phyloP scores from a whole-genome alignment of 345 rosid species.

The Citrus medica region DNA sequence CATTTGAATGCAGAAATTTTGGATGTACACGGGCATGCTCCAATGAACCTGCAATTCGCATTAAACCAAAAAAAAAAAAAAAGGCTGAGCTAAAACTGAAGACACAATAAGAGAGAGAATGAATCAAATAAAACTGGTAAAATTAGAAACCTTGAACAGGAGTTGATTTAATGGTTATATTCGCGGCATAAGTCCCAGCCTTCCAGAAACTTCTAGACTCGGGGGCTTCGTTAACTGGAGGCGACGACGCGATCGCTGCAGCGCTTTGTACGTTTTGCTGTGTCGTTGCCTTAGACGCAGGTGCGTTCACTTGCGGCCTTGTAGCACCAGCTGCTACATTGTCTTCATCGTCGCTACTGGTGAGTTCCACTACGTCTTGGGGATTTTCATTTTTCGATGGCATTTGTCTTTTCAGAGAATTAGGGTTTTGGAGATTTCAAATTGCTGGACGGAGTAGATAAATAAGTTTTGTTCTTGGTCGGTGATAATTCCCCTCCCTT shows the following conservation, averaged over 20 bases:
- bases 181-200: conserved; percentile 51
- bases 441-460: not conserved
- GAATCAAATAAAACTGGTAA: not conserved
- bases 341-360: conserved; percentile 54
- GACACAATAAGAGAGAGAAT: not conserved
- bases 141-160: conserved; percentile 20
- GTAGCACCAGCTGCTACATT: not conserved
- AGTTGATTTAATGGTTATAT: conserved; percentile 15
- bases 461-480: too few relatives aligned
- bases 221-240: conserved; percentile 24
- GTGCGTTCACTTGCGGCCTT: not conserved
- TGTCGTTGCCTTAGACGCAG: not conserved
- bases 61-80: not conserved
- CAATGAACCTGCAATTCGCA: conserved; percentile 40
- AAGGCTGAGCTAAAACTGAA: not conserved
- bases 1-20: conserved; percentile 96
- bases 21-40: conserved; percentile 97
- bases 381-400: conserved; percentile 15
- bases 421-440: not conserved
- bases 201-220: conserved; percentile 86
- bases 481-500: too few relatives aligned
- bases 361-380: conserved; percentile 32
- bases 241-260: conserved; percentile 8
- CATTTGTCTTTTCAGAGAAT: conserved; percentile 22
- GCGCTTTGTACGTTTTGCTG: conserved; percentile 5